These are phyloP conservation scores for Excoecaria agallocha DNA, from an alignment of 345 rosid genomes.

Conservation along the genomic window DNA sequence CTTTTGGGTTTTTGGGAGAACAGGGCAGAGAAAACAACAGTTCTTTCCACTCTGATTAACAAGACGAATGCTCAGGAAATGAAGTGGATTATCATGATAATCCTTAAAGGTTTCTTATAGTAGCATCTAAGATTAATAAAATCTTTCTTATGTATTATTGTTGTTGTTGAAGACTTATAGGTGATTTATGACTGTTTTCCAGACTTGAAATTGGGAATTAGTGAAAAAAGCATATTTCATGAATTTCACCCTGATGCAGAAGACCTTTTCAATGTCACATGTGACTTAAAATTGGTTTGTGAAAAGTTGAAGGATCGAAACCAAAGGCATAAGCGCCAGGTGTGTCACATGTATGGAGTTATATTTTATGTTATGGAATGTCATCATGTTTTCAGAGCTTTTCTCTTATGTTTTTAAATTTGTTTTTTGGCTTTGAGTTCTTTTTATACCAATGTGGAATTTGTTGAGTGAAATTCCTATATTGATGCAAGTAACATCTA, in stretches of 20 bases:
- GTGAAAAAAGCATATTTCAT: constrained; percentile 88
- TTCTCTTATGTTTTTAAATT: neutral
- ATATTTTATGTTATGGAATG: neutral
- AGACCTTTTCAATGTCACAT: constrained; percentile 92
- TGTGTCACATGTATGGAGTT: constrained; percentile 16
- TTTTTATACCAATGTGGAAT: neutral
- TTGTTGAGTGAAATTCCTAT: neutral
- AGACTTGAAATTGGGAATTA: constrained; percentile 92
- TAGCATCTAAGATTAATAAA: neutral
- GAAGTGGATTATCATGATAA: constrained; percentile 93
- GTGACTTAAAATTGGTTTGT: constrained; percentile 92
- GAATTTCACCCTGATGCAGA: constrained; percentile 98
- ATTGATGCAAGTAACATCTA: neutral
- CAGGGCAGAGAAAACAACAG: constrained; percentile 65
- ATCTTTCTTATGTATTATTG: neutral
- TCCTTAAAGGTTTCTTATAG: constrained; percentile 63
- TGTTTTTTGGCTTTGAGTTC: neutral
- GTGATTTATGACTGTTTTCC: constrained; percentile 22
- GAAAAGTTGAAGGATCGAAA: constrained; percentile 72
- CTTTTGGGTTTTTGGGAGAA: neutral
- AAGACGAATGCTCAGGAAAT: constrained; percentile 94
- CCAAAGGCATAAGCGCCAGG: constrained; percentile 96
- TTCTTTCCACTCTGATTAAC: constrained; percentile 74
- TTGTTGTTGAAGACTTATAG: neutral
- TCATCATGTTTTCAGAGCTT: neutral